A percentile compares a stretch with the other conserved stretches of the same genome.
These are phyloP conservation scores for Stentor coeruleus DNA, from an alignment of 73 alveolate species.

Conservation along the genomic window DNA sequence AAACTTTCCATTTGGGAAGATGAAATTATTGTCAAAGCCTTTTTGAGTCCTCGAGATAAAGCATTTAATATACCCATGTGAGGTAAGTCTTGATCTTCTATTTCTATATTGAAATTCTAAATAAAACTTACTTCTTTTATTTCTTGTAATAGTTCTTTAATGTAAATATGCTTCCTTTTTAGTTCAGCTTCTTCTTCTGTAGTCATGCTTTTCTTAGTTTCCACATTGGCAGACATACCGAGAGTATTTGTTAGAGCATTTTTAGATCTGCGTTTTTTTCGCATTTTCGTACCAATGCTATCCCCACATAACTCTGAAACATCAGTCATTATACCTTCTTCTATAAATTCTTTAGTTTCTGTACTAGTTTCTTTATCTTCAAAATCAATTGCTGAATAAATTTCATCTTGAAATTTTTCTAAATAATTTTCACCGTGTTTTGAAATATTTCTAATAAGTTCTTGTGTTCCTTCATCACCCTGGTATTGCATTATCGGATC, in stretches of 20 bases:
- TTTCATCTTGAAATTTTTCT: neutral
- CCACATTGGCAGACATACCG: neutral
- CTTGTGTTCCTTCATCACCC: neutral
- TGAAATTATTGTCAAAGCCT: neutral
- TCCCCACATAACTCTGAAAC: constrained; percentile 8
- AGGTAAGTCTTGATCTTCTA: neutral
- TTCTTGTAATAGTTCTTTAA: neutral
- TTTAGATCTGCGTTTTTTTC: neutral
- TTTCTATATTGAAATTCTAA: neutral
- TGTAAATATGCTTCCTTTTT: neutral
- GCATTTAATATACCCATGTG: neutral
- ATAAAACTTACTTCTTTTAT: neutral
- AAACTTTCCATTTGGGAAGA: neutral
- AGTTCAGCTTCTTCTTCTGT: neutral
- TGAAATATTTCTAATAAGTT: no score
- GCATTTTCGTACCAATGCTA: constrained; percentile 1
- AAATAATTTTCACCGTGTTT: neutral
- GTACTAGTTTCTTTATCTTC: neutral
- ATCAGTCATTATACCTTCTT: neutral
- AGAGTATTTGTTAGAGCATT: neutral
- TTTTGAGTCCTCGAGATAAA: neutral
- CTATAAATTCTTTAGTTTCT: neutral
- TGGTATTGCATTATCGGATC: neutral
- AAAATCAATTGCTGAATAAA: neutral
- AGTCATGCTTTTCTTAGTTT: neutral